Percentiles rank a stretch among this genome's conserved stretches.
These are phyloP conservation scores for Oryza glaberrima DNA, from an alignment of 176 grass and related monocot species.

Conservation along the genomic window DNA sequence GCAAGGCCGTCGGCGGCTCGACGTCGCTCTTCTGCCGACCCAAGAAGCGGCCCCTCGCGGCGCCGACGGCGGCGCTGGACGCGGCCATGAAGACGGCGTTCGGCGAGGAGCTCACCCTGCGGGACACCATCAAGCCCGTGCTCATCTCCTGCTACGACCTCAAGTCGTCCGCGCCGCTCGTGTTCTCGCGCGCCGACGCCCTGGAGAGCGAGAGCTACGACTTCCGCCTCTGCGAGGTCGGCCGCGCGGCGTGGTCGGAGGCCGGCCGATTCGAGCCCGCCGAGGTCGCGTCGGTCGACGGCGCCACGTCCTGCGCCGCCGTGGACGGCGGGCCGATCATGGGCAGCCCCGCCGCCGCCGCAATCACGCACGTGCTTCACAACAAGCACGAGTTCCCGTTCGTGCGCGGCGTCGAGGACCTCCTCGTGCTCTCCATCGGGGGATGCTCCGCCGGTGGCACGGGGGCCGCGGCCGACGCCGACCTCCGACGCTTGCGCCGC, in stretches of 20 bases:
- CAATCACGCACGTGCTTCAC: slow-evolving; percentile 98
- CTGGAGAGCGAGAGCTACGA: slow-evolving; percentile 90
- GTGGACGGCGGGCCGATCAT: slow-evolving; percentile 81
- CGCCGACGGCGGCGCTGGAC: slow-evolving; percentile 65
- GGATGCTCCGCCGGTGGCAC: slow-evolving; percentile 53
- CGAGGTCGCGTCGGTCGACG: slow-evolving; percentile 76
- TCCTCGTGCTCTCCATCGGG: slow-evolving; percentile 92
- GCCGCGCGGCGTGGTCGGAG: slow-evolving; percentile 90
- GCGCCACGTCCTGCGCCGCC: slow-evolving; percentile 65
- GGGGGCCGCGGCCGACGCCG: slow-evolving; percentile 33
- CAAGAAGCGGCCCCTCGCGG: slow-evolving; percentile 52
- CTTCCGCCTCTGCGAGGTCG: slow-evolving; percentile 94
- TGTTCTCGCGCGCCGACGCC: slow-evolving; percentile 94
- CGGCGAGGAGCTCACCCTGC: slow-evolving; percentile 77
- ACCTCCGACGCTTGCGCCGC: slow-evolving; percentile 50
- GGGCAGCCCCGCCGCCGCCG: slow-evolving; percentile 82
- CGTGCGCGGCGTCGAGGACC: slow-evolving; percentile 96
- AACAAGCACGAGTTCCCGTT: slow-evolving; percentile 99
- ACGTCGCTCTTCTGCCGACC: slow-evolving; percentile 46
- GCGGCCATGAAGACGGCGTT: slow-evolving; percentile 73
- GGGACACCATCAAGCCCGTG: slow-evolving; percentile 90
- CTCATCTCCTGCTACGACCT: slow-evolving; percentile 95
- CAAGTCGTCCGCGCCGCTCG: slow-evolving; percentile 67
- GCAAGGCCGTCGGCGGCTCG: slow-evolving; percentile 13
- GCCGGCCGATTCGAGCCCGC: slow-evolving; percentile 79